Evolutionary conservation across 2,329 filamentous ascomycete species (phyloP), one percentile per base, ranked within the genome.

Genomic region (Trichoderma gracile): DNA sequence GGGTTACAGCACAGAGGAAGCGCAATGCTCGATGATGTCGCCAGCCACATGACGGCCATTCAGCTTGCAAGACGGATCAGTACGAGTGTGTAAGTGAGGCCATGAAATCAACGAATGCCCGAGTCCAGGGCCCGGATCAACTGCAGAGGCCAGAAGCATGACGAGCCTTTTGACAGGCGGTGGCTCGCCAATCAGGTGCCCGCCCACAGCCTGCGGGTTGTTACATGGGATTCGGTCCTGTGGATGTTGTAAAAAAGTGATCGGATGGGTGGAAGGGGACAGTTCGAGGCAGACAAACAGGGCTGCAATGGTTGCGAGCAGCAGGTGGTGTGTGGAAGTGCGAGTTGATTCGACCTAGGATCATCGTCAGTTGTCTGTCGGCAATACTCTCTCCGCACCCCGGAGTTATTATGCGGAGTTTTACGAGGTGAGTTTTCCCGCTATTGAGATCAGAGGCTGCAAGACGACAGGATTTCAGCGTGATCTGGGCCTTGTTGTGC

Each of bases 171-270:
- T 62, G 58, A 62, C 58, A 54, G 58, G 40, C 38, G 15, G 10
- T 14, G 25, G 38, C 23, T 46, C 40, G 14, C 58, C 58, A 62
- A 62, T 62, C 58, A 62, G 27, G n/a, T 15, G 25, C 14, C 10
- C 47, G 49, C 49, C 58, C 49, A 54, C 58, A 45, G 12, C 40
- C 12, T 58, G 58, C 14, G 25, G 46, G 58, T 62, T 62, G 58
- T 62, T 62, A 14, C 58, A 54, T 62, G 45, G 58, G 25, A 62
- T 54, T 62, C 58, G 58, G 58, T 25, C 58, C 49, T 62, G 58
- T 62, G 49, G 40, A 46, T 17, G 9, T 6, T 53, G 33, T 3
- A 14, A 3, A 30, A 10, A 30, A 38, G 33, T 38, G 33, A 21
- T 43, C 52, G 58, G 46, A 23, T 17, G 25, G 33, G 27, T 25